These are phyloP conservation scores for Aspergillus calidoustus DNA, from an alignment of 2,329 filamentous ascomycete genomes.

Conservation along the genomic window DNA sequence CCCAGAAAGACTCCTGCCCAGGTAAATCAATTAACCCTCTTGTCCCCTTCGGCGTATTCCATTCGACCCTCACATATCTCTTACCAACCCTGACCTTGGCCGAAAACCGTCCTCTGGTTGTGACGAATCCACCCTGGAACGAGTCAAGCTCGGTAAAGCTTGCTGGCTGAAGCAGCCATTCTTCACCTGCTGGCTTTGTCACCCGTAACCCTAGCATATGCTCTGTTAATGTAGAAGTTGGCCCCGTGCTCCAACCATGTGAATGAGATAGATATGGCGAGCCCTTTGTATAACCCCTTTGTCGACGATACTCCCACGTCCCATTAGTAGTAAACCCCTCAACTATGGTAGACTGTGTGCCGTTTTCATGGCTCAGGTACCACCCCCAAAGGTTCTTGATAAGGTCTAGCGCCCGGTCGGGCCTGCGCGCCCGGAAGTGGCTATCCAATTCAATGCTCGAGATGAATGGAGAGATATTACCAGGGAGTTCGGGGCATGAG, in stretches of 20 bases:
- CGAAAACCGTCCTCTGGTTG: neutral
- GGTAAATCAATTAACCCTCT: neutral
- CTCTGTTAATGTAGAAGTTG: neutral
- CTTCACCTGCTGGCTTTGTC: neutral
- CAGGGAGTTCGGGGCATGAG: neutral
- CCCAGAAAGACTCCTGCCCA: neutral
- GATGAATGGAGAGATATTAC: slow-evolving; percentile 37
- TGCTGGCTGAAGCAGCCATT: neutral
- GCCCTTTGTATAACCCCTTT: neutral
- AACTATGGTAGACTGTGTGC: slow-evolving; percentile 59
- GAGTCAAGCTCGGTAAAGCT: neutral
- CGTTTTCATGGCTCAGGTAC: slow-evolving; percentile 59
- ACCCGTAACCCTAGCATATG: neutral
- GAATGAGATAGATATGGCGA: neutral
- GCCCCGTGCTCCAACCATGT: neutral
- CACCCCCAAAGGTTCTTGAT: slow-evolving; percentile 57
- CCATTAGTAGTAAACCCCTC: slow-evolving; percentile 56
- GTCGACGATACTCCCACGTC: neutral
- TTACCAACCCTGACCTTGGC: neutral
- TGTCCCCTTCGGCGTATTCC: neutral
- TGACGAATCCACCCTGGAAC: neutral
- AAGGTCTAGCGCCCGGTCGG: slow-evolving; percentile 48
- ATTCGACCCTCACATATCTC: neutral
- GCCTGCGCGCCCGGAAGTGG: slow-evolving; percentile 46
- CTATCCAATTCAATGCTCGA: slow-evolving; percentile 50